Evolutionary conservation across 371 early-diverging fungal genomes (phyloP).

Genomic region (Basidiobolus meristosporus): DNA sequence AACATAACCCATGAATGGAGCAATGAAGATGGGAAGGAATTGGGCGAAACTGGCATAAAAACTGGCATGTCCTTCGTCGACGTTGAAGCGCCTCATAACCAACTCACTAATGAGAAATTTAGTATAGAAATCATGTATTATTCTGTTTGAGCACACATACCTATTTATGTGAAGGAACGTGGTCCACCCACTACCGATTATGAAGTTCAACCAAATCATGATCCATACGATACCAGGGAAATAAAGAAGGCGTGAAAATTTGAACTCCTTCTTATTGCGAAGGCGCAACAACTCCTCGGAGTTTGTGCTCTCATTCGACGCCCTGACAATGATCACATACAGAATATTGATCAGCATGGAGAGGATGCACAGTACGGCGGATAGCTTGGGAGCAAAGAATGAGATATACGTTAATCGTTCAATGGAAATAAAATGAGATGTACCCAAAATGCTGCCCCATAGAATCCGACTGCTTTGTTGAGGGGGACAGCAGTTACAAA

Average conservation of each 20-base stretch:
- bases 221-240: constrained; percentile 47
- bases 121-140: neutral
- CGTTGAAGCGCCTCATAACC: constrained; percentile 34
- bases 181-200: constrained; percentile 50
- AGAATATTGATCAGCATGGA: constrained; percentile 34
- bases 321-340: constrained; percentile 26
- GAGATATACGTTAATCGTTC: too few species aligned
- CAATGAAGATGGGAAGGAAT: constrained; percentile 36
- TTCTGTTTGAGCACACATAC: constrained; percentile 7
- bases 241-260: constrained; percentile 25
- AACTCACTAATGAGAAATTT: constrained; percentile 21
- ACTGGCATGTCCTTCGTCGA: constrained; percentile 28
- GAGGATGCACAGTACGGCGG: constrained; percentile 30
- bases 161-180: constrained; percentile 50
- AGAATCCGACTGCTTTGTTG: constrained; percentile 34
- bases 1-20: constrained; percentile 40
- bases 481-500: constrained; percentile 49
- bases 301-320: constrained; percentile 9
- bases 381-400: constrained; percentile 22
- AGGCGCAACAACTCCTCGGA: constrained; percentile 15
- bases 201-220: constrained; percentile 30
- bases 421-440: too few species aligned
- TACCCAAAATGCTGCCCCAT: constrained; percentile 54
- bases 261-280: constrained; percentile 30
- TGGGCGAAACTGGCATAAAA: constrained; percentile 43